Conservation (phyloP, 164 flowering plant genomes). For the Chimonanthus praecox region DNA sequence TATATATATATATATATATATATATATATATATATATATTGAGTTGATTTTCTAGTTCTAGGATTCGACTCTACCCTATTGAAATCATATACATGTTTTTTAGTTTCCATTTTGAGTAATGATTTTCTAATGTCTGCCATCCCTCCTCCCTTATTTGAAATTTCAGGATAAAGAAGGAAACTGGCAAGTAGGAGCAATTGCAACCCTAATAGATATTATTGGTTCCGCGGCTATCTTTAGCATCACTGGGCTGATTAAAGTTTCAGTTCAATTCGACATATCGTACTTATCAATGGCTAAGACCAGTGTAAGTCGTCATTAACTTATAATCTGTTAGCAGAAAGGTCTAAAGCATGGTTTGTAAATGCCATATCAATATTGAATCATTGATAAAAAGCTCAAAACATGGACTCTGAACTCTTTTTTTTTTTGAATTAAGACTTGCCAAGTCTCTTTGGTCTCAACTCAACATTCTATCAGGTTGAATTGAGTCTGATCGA, state of each 20-base stretch:
- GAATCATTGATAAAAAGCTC: too few species aligned
- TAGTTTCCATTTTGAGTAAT: not conserved
- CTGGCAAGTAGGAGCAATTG: constrained; percentile 42
- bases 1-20: too few species aligned
- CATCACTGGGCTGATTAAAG: constrained; percentile 11
- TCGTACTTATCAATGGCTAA: constrained; percentile 26
- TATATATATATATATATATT: too few species aligned
- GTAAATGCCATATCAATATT: too few species aligned
- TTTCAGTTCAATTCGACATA: constrained; percentile 22
- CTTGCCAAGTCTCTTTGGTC: too few species aligned
- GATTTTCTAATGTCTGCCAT: too few species aligned
- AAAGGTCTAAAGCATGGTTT: too few species aligned
- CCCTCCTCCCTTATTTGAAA: too few species aligned
- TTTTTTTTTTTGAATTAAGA: too few species aligned
- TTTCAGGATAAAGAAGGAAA: constrained; percentile 32
- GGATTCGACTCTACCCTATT: not conserved
- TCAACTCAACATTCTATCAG: too few species aligned
- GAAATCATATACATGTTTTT: not conserved
- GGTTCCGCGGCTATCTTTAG: constrained; percentile 17
- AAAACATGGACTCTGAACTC: too few species aligned
- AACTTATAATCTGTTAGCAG: not conserved
- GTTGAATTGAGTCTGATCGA: too few species aligned
- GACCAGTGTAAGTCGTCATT: constrained; percentile 18
- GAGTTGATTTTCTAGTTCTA: not conserved
- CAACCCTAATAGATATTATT: constrained; percentile 30